A percentile compares a stretch with the other conserved stretches of the same genome.
Evolutionary conservation across 2,329 filamentous ascomycete species (phyloP).

Genomic region (Neodidymelliopsis sp.): DNA sequence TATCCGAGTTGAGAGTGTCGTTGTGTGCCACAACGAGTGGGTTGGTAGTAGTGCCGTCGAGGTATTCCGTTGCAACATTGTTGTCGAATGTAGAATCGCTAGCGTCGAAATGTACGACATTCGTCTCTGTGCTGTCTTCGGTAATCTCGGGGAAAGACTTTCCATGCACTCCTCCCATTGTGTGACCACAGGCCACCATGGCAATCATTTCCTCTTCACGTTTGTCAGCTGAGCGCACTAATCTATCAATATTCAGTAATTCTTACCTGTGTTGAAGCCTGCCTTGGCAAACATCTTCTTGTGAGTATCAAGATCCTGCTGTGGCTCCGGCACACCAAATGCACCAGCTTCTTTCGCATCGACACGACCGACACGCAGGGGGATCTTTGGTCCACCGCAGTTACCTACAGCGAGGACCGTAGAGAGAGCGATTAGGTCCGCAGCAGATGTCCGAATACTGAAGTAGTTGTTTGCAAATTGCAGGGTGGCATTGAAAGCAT

Average conservation of each 20-base stretch:
- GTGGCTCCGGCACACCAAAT: constrained; percentile 43
- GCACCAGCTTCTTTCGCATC: constrained; percentile 42
- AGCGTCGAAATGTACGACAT: constrained; percentile 34
- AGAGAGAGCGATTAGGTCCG: constrained; percentile 45
- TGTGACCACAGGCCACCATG: constrained; percentile 47
- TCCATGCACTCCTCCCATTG: constrained; percentile 46
- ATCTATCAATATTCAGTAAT: constrained; percentile 3
- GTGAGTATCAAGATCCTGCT: constrained; percentile 41
- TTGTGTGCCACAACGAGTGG: constrained; percentile 38
- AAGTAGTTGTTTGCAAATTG: constrained; percentile 37
- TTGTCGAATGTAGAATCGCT: constrained; percentile 37
- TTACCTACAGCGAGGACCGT: constrained; percentile 39
- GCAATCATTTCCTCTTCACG: constrained; percentile 31
- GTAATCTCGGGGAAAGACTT: constrained; percentile 40
- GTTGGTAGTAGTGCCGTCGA: constrained; percentile 37
- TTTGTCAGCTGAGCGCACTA: not conserved
- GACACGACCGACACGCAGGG: constrained; percentile 40
- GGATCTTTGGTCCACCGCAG: constrained; percentile 41
- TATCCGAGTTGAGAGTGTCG: constrained; percentile 42
- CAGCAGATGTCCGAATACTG: constrained; percentile 29
- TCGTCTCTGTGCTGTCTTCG: constrained; percentile 28
- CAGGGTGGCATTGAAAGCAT: constrained; percentile 45
- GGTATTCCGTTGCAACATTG: constrained; percentile 43
- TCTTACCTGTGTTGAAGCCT: constrained; percentile 36
- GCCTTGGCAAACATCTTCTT: constrained; percentile 39